Evolutionary conservation across 106 monocot species (phyloP).

Genomic region (Dendrobium huoshanense): DNA sequence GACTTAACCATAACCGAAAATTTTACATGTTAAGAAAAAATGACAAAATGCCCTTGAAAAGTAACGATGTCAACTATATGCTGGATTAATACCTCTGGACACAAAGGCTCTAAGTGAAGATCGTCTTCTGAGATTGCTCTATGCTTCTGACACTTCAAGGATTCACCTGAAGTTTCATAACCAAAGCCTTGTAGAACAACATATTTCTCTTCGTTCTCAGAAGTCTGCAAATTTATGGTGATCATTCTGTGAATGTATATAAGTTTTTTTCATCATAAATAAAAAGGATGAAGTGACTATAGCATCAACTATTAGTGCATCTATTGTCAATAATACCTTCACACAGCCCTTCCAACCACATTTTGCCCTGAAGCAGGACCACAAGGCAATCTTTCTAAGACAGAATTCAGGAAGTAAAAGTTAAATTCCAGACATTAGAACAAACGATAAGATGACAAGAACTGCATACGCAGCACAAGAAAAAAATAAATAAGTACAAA

Average conservation of each 20-base stretch:
- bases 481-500: constrained; percentile 21
- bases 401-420: background rate
- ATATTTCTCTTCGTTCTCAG: constrained; percentile 12
- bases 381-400: constrained; percentile 33
- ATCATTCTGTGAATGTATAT: background rate
- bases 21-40: background rate
- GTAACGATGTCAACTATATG: background rate
- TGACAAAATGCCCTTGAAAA: background rate
- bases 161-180: background rate
- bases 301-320: background rate
- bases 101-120: constrained; percentile 65
- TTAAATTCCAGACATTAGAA: constrained; percentile 7
- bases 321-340: constrained; percentile 22
- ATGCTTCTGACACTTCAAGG: constrained; percentile 15
- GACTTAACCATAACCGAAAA: background rate
- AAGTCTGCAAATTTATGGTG: constrained; percentile 16
- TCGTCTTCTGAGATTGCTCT: constrained; percentile 47
- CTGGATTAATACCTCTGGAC: constrained; percentile 42
- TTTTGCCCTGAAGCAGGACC: constrained; percentile 74
- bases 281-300: background rate
- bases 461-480: background rate
- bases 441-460: background rate
- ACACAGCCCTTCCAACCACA: constrained; percentile 68
- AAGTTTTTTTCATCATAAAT: background rate
- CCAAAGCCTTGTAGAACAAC: background rate